phyloP scores from a whole-genome alignment of 371 early-diverging fungal species.

The Fennellomyces sp. region DNA sequence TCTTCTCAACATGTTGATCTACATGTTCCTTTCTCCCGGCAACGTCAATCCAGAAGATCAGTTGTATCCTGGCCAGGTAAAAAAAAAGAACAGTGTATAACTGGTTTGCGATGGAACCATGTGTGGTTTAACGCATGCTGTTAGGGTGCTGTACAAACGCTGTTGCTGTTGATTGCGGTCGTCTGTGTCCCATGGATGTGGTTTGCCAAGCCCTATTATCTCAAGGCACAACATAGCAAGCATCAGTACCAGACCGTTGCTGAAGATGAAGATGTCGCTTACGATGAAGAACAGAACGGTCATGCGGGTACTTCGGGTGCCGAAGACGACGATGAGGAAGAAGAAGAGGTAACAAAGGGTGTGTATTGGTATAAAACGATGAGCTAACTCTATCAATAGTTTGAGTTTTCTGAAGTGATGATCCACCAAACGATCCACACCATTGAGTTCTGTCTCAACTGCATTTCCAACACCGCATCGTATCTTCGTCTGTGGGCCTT shows the following conservation, averaged over 20 bases:
- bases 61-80: conserved; percentile 89
- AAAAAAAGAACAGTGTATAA: too few relatives aligned
- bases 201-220: conserved; percentile 90
- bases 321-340: conserved; percentile 59
- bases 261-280: conserved; percentile 42
- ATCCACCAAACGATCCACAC: conserved; percentile 99
- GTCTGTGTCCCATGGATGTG: conserved; percentile 99
- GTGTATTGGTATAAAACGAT: not conserved
- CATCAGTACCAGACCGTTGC: conserved; percentile 72
- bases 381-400: conserved; percentile 39
- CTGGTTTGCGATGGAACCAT: too few relatives aligned
- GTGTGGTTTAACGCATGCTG: too few relatives aligned
- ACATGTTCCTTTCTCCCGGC: conserved; percentile 99
- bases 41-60: conserved; percentile 70
- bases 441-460: conserved; percentile 98
- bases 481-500: conserved; percentile 99
- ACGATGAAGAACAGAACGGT: conserved; percentile 16
- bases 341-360: conserved; percentile 16
- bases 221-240: conserved; percentile 81
- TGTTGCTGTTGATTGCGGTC: conserved; percentile 86
- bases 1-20: conserved; percentile 97
- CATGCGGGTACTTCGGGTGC: conserved; percentile 12
- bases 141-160: conserved; percentile 81
- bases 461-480: conserved; percentile 99
- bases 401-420: conserved; percentile 94